A percentile compares a stretch with the other conserved stretches of the same genome.
Evolutionary conservation across 140 eudicot genomes (phyloP).

Genomic region (Cichorium intybus): DNA sequence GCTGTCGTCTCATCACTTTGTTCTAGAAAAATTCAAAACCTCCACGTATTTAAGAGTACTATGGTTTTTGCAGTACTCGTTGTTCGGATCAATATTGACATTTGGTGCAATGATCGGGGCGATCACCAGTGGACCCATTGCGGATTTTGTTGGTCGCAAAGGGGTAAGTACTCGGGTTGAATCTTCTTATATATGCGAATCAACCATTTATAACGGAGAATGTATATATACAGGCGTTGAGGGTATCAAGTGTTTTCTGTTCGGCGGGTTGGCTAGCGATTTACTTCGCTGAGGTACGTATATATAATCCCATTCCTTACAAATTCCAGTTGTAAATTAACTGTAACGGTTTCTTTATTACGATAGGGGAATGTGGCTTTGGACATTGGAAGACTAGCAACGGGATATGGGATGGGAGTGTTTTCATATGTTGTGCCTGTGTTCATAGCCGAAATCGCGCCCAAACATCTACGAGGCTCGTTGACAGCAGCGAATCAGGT

Average conservation of each 20-base stretch:
- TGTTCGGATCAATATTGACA: conserved; percentile 85
- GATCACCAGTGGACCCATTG: conserved; percentile 77
- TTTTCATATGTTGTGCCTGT: conserved; percentile 77
- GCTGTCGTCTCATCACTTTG: no score
- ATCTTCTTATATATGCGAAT: not conserved
- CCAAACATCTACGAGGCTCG: conserved; percentile 77
- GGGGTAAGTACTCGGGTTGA: conserved; percentile 49
- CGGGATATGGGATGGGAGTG: conserved; percentile 96
- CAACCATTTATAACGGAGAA: conserved; percentile 2
- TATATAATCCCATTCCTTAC: not conserved
- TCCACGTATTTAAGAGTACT: not conserved
- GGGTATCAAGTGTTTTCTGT: conserved; percentile 69
- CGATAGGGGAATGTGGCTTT: conserved; percentile 51
- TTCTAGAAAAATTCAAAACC: no score
- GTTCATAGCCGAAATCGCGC: conserved; percentile 88
- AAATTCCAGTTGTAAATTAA: not conserved
- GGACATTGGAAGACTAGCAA: conserved; percentile 81
- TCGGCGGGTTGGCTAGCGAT: conserved; percentile 79
- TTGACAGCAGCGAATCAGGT: conserved; percentile 84
- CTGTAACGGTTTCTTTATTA: not conserved
- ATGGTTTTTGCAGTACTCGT: conserved; percentile 55
- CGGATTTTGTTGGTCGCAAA: conserved; percentile 80
- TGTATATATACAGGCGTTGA: conserved; percentile 64
- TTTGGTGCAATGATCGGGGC: conserved; percentile 99
- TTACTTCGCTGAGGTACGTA: conserved; percentile 72